These are phyloP conservation scores for Catharanthus roseus DNA, from an alignment of 257 asterid genomes.

Conservation along the genomic window DNA sequence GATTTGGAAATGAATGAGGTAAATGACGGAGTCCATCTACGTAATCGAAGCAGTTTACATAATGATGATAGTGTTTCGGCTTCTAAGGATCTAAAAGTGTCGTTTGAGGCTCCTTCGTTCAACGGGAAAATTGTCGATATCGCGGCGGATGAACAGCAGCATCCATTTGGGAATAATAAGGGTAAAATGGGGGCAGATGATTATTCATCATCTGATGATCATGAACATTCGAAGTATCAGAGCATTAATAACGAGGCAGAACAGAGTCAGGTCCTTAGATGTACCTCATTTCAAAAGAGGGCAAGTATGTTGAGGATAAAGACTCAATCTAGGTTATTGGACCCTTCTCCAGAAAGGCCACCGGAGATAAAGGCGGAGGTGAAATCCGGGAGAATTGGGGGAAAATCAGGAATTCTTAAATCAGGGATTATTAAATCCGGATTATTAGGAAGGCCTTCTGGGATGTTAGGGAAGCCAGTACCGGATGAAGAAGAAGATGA, in stretches of 20 bases:
- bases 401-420: constrained; percentile 36
- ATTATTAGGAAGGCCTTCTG: constrained; percentile 36
- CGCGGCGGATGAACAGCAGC: constrained; percentile 25
- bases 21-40: constrained; percentile 9
- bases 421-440: constrained; percentile 29
- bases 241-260: constrained; percentile 24
- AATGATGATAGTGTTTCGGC: constrained; percentile 11
- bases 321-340: constrained; percentile 65
- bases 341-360: constrained; percentile 35
- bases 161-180: background rate
- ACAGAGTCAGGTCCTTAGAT: constrained; percentile 48
- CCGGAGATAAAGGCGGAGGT: constrained; percentile 35
- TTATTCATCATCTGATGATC: constrained; percentile 37
- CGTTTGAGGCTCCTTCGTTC: constrained; percentile 22
- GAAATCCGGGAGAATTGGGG: constrained; percentile 16
- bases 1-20: constrained; percentile 67
- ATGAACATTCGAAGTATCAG: constrained; percentile 7
- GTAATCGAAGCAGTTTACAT: constrained; percentile 3
- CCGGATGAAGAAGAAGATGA: constrained; percentile 70
- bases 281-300: constrained; percentile 55
- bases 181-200: background rate
- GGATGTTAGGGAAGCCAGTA: constrained; percentile 29
- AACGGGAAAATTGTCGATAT: constrained; percentile 32
- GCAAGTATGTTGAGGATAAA: constrained; percentile 40
- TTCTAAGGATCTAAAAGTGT: constrained; percentile 36